phyloP scores from a whole-genome alignment of 768 basidiomycete species.

The Mycena alexandri region DNA sequence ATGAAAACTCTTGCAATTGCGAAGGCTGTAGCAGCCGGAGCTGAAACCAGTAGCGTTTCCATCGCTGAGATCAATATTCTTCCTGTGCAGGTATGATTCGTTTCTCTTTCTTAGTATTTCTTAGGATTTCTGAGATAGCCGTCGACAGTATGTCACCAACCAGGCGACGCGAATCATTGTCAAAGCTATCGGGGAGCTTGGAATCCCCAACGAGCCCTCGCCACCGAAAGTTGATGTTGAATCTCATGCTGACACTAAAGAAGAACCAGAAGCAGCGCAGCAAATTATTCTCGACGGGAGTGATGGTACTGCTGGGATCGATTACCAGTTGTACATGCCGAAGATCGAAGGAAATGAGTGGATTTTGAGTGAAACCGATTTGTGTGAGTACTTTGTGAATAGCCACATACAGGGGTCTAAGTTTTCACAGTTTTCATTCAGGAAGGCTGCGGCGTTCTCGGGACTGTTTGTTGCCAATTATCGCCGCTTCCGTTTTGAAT shows the following conservation, averaged over 20 bases:
- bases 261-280: conserved; percentile 34
- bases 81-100: conserved; percentile 58
- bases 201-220: conserved; percentile 24
- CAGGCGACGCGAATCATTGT: conserved; percentile 68
- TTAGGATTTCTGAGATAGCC: conserved; percentile 16
- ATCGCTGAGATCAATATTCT: conserved; percentile 70
- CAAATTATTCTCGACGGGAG: conserved; percentile 11
- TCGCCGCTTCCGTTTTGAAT: background rate
- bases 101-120: background rate
- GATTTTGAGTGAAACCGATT: conserved; percentile 60
- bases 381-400: conserved; percentile 43
- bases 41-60: conserved; percentile 55
- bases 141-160: conserved; percentile 61
- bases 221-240: conserved; percentile 29
- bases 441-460: conserved; percentile 73
- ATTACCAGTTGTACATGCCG: conserved; percentile 51
- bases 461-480: conserved; percentile 48
- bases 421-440: conserved; percentile 63
- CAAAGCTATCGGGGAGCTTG: conserved; percentile 69
- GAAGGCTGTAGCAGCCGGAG: conserved; percentile 60
- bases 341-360: conserved; percentile 56
- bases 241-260: conserved; percentile 31
- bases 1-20: conserved; percentile 57
- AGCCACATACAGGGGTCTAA: background rate
- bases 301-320: conserved; percentile 37